Conservation (phyloP, 345 rosid genomes). For the Dipteronia sinensis region DNA sequence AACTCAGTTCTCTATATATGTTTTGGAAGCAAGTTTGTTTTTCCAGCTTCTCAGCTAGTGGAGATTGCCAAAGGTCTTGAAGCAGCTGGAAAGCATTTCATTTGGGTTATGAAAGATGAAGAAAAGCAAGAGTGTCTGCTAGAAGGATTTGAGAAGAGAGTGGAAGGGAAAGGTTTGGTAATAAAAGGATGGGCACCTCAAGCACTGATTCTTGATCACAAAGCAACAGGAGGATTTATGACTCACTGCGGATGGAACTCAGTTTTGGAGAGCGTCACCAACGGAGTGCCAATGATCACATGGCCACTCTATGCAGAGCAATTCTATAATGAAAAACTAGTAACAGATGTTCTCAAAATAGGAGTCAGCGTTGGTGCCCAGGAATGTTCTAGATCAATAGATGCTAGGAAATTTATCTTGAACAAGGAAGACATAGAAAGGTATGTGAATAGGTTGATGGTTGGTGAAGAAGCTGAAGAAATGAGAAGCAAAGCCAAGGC, state of each 20-base stretch:
- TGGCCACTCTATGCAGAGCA: slow-evolving; percentile 56
- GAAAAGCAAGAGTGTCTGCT: slow-evolving; percentile 36
- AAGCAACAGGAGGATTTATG: slow-evolving; percentile 45
- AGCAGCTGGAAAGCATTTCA: slow-evolving; percentile 41
- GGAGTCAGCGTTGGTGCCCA: slow-evolving; percentile 39
- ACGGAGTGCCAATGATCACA: slow-evolving; percentile 51
- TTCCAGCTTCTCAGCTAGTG: slow-evolving; percentile 32
- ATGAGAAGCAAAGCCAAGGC: slow-evolving; percentile 27
- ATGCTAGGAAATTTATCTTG: slow-evolving; percentile 16
- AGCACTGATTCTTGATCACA: slow-evolving; percentile 47
- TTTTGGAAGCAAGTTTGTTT: slow-evolving; percentile 43
- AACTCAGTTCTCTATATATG: slow-evolving; percentile 44
- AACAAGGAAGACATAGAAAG: slow-evolving; percentile 33
- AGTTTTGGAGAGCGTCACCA: slow-evolving; percentile 37
- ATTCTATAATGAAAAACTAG: slow-evolving; percentile 44
- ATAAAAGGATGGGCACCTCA: slow-evolving; percentile 53
- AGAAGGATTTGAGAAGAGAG: slow-evolving; percentile 40
- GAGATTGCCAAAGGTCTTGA: slow-evolving; percentile 49
- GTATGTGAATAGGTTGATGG: slow-evolving; percentile 30
- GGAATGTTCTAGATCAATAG: slow-evolving; percentile 21
- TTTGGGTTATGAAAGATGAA: slow-evolving; percentile 48
- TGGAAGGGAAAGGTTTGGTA: slow-evolving; percentile 37
- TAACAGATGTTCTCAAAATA: slow-evolving; percentile 38
- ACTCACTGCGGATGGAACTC: slow-evolving; percentile 69
- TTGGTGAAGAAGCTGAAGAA: slow-evolving; percentile 47